Percentiles rank a stretch among this genome's conserved stretches.
These are phyloP conservation scores for Saxispiralis lemnorum DNA, from an alignment of 495 filamentous ascomycete species.

Conservation along the genomic window DNA sequence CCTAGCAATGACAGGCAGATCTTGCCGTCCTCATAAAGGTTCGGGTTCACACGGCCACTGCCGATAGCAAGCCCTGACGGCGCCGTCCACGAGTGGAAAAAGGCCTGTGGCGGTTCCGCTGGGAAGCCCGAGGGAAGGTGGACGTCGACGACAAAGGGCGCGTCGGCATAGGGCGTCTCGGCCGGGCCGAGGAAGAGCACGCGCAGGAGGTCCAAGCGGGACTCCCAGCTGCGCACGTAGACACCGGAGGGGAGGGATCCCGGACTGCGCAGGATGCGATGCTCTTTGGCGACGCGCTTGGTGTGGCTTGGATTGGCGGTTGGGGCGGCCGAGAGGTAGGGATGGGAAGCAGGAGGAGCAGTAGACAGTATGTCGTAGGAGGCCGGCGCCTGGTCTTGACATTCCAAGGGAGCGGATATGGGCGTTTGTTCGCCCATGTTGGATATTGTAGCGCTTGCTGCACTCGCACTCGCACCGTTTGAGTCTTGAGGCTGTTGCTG, in stretches of 20 bases:
- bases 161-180: conserved; percentile 44
- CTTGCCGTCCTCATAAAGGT: conserved; percentile 44
- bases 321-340: conserved; percentile 21
- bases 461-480: neutral
- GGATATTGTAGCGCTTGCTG: neutral
- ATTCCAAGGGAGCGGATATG: neutral
- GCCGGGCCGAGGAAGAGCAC: conserved; percentile 40
- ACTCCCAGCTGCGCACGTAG: conserved; percentile 42
- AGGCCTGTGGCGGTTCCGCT: conserved; percentile 28
- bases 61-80: conserved; percentile 1
- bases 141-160: conserved; percentile 44
- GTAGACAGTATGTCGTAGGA: conserved; percentile 30
- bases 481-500: neutral
- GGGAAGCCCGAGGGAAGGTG: conserved; percentile 33
- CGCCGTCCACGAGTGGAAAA: conserved; percentile 40
- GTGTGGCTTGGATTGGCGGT: conserved; percentile 17
- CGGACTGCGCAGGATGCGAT: conserved; percentile 33
- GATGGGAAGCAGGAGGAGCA: conserved; percentile 31
- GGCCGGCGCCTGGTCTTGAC: no score
- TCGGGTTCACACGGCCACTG: conserved; percentile 37
- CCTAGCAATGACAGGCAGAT: conserved; percentile 44
- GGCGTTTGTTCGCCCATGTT: no score
- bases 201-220: conserved; percentile 38
- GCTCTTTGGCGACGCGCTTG: conserved; percentile 37
- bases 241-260: conserved; percentile 36